A percentile compares a stretch with the other conserved stretches of the same genome.
phyloP scores from a whole-genome alignment of 2,329 filamentous ascomycete genomes.

The Trichoderma atrobrunneum region DNA sequence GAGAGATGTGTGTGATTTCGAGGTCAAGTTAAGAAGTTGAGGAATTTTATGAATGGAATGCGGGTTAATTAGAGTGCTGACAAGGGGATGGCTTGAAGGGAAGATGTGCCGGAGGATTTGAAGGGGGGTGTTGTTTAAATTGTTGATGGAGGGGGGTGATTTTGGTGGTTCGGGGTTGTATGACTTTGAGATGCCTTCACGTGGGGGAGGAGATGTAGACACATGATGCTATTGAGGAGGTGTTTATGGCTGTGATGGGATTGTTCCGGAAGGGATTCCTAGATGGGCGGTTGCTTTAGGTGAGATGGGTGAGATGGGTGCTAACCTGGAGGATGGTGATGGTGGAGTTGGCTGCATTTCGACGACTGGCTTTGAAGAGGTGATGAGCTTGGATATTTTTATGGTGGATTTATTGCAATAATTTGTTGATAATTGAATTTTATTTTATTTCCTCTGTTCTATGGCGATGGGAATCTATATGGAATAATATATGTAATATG shows the following conservation, averaged over 20 bases:
- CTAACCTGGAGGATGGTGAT: neutral
- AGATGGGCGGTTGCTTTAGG: neutral
- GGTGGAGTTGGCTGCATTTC: neutral
- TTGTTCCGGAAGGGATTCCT: neutral
- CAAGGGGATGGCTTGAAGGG: neutral
- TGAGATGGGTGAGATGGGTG: neutral
- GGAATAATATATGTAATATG: too few species aligned
- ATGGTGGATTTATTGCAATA: neutral
- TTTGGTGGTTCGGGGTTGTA: neutral
- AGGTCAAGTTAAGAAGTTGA: neutral
- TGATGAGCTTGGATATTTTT: neutral
- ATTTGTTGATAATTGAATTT: neutral
- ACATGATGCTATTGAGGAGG: neutral
- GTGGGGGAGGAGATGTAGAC: neutral
- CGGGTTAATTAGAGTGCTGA: constrained; percentile 1
- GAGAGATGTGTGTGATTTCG: neutral
- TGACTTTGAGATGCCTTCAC: neutral
- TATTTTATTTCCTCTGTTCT: neutral
- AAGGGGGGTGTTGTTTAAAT: neutral
- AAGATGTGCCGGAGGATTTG: neutral
- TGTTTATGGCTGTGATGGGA: neutral
- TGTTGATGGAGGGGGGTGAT: neutral
- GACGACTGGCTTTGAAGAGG: neutral
- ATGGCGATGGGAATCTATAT: neutral
- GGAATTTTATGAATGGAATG: neutral